Base-by-base conservation (phyloP, 2,329 filamentous ascomycete species). In the Colletotrichum tropicicola region DNA sequence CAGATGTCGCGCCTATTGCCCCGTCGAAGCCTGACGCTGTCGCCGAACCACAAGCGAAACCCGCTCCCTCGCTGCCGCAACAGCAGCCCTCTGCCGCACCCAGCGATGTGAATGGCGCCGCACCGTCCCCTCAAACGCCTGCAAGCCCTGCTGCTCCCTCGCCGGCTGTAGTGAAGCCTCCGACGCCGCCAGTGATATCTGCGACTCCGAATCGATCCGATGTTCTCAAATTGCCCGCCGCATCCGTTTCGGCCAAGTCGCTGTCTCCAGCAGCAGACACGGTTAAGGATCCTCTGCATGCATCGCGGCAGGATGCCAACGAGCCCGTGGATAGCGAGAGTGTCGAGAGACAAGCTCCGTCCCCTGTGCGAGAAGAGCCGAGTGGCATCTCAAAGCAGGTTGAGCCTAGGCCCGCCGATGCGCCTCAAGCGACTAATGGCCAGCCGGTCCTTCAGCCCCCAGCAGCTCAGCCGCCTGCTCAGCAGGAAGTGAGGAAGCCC, bases 401-500 rank as follows among this genome's bases (percentile, higher is more conserved):
- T n/a, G 59, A 58, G 10, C 25, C 52, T 10, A 37, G 17, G 35
- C 39, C 27, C 23, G 54, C 30, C 17, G 59, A 57, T 28, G 52
- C 39, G 45, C 39, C 52, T 9, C 39, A 21, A 21, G 23, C 17
- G 39, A 25, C 32, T 25, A 12, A 39, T 6, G 17, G 15, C 17
- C 37, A 25, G 19, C 12, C 27, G 17, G 30, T 27, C 9, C 17
- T 9, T 19, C 48, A 52, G 37, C 27, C 47, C 37, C 8, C 43
- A 23, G 39, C 52, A 32, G 21, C 45, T 15, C 59, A 41, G n/a
- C 23, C 48, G 21, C 25, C 48, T 28, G 47, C 49, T 72, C 78
- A 59, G 77, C 71, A 56, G 74, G 76, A 65, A 74, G 70, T 5
- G 5, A 54, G 81, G 71, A 72, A 78, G 77, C 48, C 78, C 13